These are phyloP conservation scores for Auricularia sp. DNA, from an alignment of 768 basidiomycete genomes.

Conservation along the genomic window DNA sequence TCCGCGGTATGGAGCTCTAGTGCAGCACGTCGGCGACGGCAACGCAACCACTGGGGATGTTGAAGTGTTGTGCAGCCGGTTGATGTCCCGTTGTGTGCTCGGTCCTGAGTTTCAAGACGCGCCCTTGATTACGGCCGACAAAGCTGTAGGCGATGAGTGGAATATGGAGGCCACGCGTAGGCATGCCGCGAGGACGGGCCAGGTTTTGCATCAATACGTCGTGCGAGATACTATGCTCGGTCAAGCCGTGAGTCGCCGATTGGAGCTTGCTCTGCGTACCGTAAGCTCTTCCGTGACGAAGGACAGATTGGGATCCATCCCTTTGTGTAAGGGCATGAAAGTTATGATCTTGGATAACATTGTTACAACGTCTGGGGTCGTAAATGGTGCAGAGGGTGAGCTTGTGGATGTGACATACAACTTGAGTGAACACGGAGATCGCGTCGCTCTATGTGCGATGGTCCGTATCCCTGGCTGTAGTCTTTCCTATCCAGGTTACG, in stretches of 20 bases:
- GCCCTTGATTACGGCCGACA: background rate
- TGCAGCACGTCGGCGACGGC: background rate
- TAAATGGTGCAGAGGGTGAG: conserved; percentile 4
- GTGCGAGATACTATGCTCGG: background rate
- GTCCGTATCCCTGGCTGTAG: background rate
- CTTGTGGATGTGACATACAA: background rate
- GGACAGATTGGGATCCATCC: background rate
- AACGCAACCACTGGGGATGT: background rate
- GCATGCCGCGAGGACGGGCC: background rate
- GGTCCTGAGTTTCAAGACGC: background rate
- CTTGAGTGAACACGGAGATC: background rate
- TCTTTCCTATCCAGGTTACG: background rate
- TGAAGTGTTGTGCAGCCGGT: background rate
- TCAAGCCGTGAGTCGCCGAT: background rate
- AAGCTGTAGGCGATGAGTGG: background rate
- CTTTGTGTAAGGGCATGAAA: conserved; percentile 1
- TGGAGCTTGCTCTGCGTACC: background rate
- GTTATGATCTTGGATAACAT: conserved; percentile 4
- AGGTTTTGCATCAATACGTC: background rate
- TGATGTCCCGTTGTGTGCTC: background rate
- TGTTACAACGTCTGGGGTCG: background rate
- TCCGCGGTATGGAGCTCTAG: background rate
- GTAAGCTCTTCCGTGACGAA: background rate
- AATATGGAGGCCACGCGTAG: background rate
- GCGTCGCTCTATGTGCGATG: background rate